Percentiles rank a stretch among this genome's conserved stretches.
These are phyloP conservation scores for Clonostachys byssicola DNA, from an alignment of 2,329 filamentous ascomycete species.

Conservation along the genomic window DNA sequence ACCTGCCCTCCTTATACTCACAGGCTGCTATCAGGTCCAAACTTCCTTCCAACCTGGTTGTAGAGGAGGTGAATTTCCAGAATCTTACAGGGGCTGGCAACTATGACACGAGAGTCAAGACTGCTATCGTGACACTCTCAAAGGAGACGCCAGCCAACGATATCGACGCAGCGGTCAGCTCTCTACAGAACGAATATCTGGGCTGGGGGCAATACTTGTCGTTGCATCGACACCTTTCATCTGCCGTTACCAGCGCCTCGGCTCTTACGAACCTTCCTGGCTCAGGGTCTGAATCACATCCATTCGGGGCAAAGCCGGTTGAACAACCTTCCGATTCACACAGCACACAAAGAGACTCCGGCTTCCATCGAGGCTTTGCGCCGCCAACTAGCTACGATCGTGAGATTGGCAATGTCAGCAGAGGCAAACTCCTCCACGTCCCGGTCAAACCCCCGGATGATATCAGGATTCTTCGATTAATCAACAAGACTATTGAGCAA, in stretches of 20 bases:
- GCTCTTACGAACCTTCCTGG: conserved; percentile 14
- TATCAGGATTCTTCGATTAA: conserved; percentile 73
- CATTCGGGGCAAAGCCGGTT: conserved; percentile 73
- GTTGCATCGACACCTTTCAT: conserved; percentile 79
- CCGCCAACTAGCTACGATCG: conserved; percentile 67
- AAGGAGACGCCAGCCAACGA: conserved; percentile 79
- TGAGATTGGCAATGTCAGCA: conserved; percentile 32
- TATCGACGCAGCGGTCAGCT: conserved; percentile 75
- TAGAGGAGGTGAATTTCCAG: conserved; percentile 72
- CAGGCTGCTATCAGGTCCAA: conserved; percentile 56
- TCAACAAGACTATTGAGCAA: conserved; percentile 82
- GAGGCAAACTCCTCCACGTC: conserved; percentile 55
- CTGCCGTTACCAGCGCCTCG: conserved; percentile 50
- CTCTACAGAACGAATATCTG: conserved; percentile 77
- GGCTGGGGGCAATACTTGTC: conserved; percentile 80
- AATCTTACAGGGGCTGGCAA: conserved; percentile 44
- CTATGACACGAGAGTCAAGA: conserved; percentile 65
- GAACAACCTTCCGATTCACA: conserved; percentile 29
- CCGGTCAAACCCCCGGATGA: conserved; percentile 74
- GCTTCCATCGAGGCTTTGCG: conserved; percentile 61
- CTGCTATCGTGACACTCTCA: conserved; percentile 77
- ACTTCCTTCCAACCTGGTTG: conserved; percentile 53
- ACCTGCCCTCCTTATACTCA: conserved; percentile 56
- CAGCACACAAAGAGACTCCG: conserved; percentile 34
- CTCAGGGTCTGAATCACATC: conserved; percentile 46